Conservation (phyloP, 106 monocot species). For the Allium sativum region DNA sequence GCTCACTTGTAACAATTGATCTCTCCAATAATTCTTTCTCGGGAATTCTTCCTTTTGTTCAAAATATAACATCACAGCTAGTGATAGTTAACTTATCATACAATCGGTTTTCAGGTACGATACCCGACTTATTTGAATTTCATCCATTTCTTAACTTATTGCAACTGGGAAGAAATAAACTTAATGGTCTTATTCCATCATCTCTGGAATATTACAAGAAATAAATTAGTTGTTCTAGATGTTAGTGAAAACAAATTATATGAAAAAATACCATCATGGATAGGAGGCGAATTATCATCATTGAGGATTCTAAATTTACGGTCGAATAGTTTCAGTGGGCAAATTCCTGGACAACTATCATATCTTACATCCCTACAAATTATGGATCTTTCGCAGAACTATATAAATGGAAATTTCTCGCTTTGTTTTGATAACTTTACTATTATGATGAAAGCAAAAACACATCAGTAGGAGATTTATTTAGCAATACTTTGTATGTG, state of each 20-base stretch:
- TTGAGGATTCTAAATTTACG: not conserved
- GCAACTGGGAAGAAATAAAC: constrained; percentile 5
- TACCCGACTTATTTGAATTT: constrained; percentile 4
- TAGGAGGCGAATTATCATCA: not conserved
- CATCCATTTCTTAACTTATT: not conserved
- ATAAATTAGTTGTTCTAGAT: not conserved
- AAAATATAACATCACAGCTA: not conserved
- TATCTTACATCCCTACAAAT: constrained; percentile 9
- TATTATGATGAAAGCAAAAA: not conserved
- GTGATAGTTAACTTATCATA: not conserved
- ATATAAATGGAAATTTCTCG: not conserved
- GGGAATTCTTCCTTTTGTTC: not conserved
- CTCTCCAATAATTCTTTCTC: too few species aligned
- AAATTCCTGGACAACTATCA: not conserved
- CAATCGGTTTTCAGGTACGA: constrained; percentile 7
- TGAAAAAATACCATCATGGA: constrained; percentile 1
- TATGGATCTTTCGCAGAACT: constrained; percentile 5
- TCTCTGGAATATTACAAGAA: constrained; percentile 4
- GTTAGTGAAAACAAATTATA: constrained; percentile 5
- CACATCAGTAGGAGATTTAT: not conserved
- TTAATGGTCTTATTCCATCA: not conserved
- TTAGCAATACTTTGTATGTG: not conserved
- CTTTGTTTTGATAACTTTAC: not conserved
- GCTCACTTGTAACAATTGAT: too few species aligned
- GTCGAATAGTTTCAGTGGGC: constrained; percentile 3